Evolutionary conservation across 768 basidiomycete genomes (phyloP), one percentile per base, ranked within the genome.

Genomic region (Lactarius hatsudake): DNA sequence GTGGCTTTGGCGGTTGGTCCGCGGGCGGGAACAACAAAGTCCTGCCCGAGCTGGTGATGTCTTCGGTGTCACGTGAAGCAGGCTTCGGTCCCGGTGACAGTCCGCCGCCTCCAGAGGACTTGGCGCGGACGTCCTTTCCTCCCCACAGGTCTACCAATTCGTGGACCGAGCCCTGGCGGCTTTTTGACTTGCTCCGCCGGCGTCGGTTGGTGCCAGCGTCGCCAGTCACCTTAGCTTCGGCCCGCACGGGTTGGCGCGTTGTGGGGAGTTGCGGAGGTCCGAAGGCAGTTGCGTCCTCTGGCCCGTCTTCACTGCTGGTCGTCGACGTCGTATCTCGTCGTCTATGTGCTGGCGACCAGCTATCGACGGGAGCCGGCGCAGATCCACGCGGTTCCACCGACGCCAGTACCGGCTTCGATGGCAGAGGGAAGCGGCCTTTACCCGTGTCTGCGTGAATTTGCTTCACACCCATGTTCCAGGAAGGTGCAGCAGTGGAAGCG

Each of bases 111-210:
- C 57, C 59, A 13, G 48, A 43, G 10, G 67, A 53, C 40, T 62
- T 62, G 32, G 57, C 5, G 5, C 43, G 59, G 28, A 34, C 68
- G 34, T 65, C 68, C 68, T 80, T 83, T 69, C 89, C 89, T 51
- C 90, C 90, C 81, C 88, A 93, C 34, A 93, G 75, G 74, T 90
- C 89, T 34, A 93, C 89, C 63, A 93, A 74, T 72, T 94, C 89
- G 72, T 94, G 91, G 28, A 93, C 91, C 15, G 93, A 93, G 72
- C 86, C 88, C 79, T 93, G 90, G 69, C 91, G 79, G 48, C 84
- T 80, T 71, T 85, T 86, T 53, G 78, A 75, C 71, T 76, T 81
- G 51, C 77, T 73, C 60, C 76, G 70, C 48, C 71, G 20, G 74
- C 70, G 38, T 71, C 65, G 60, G 65, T 69, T 55, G 72, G 75